phyloP scores from a whole-genome alignment of 2,329 filamentous ascomycete genomes.

The Fusarium miscanthi region DNA sequence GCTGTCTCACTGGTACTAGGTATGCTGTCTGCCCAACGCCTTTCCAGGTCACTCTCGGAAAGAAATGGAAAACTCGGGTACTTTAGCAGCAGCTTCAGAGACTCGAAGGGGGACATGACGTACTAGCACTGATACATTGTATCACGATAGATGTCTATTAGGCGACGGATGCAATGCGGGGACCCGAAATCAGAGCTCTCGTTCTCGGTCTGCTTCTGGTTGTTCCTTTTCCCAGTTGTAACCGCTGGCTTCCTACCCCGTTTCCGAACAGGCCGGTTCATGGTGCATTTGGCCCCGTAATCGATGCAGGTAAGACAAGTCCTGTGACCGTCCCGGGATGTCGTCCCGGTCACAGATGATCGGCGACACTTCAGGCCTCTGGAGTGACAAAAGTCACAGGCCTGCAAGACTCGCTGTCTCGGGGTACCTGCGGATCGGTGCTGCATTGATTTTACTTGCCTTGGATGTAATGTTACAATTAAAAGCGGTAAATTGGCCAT shows the following conservation, averaged over 20 bases:
- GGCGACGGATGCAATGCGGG: not conserved
- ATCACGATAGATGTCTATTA: slow-evolving; percentile 1
- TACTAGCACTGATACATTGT: slow-evolving; percentile 9
- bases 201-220: not conserved
- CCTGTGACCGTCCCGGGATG: no score
- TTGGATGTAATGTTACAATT: not conserved
- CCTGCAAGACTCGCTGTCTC: not conserved
- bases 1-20: not conserved
- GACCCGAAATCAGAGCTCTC: not conserved
- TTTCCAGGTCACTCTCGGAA: not conserved
- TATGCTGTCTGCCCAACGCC: not conserved
- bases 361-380: not conserved
- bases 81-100: rapidly evolving
- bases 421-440: not conserved
- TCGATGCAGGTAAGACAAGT: not conserved
- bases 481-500: not conserved
- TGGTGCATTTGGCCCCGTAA: not conserved
- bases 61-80: not conserved
- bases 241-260: not conserved
- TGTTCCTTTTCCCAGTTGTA: rapidly evolving
- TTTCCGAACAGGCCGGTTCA: not conserved
- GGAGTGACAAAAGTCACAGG: slow-evolving; percentile 6
- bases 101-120: rapidly evolving
- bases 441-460: not conserved
- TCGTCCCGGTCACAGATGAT: not conserved